These are phyloP conservation scores for Artomyces pyxidatus DNA, from an alignment of 768 basidiomycete species.

Conservation along the genomic window DNA sequence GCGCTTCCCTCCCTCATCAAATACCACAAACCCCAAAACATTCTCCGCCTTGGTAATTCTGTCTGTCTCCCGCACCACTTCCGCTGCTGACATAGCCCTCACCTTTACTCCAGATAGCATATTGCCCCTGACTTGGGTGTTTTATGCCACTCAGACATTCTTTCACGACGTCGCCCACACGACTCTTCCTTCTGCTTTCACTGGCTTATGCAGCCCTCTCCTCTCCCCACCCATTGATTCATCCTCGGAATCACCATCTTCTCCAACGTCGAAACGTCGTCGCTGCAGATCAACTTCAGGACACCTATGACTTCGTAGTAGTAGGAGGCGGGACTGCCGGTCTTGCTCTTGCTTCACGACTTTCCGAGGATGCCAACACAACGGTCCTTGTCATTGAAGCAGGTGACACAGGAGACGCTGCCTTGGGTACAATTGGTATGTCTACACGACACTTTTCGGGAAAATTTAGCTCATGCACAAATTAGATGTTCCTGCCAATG, in stretches of 20 bases:
- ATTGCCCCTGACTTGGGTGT: too few species aligned
- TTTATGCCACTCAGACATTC: too few species aligned
- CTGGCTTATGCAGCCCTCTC: neutral
- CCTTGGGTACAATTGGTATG: constrained; percentile 25
- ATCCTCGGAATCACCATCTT: neutral
- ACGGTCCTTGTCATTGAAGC: constrained; percentile 39
- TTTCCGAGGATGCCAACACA: constrained; percentile 36
- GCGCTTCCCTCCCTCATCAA: too few species aligned
- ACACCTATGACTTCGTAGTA: constrained; percentile 48
- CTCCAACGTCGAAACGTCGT: constrained; percentile 30
- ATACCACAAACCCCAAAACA: too few species aligned
- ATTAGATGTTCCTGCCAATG: constrained; percentile 40
- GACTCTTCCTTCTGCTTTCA: too few species aligned
- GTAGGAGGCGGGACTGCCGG: constrained; percentile 42
- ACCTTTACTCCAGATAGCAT: too few species aligned
- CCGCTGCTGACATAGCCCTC: too few species aligned
- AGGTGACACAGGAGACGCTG: constrained; percentile 36
- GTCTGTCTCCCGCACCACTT: too few species aligned
- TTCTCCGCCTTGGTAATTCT: too few species aligned
- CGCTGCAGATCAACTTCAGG: constrained; percentile 28
- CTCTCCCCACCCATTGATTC: neutral
- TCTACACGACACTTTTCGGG: neutral
- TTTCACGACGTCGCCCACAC: too few species aligned
- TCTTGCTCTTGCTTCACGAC: constrained; percentile 36
- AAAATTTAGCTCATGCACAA: neutral